Conservation (phyloP, 2,329 filamentous ascomycete species). For the Alternaria sp. region DNA sequence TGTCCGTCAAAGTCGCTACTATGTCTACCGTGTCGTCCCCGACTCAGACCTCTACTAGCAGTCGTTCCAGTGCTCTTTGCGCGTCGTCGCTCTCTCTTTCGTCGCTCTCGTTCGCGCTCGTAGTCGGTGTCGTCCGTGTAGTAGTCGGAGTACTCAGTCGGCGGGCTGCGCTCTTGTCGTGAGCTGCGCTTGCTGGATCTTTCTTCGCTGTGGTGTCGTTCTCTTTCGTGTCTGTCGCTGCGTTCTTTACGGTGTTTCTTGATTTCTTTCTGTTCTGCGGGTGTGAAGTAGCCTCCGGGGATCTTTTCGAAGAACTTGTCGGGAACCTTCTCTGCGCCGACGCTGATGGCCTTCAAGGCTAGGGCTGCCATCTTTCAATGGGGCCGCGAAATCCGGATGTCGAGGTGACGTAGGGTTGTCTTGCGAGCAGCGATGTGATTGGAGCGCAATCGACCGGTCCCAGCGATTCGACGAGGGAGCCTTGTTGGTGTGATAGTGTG, state of each 20-base stretch:
- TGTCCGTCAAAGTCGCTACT: conserved; percentile 37
- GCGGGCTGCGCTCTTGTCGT: conserved; percentile 37
- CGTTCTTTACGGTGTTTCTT: conserved; percentile 30
- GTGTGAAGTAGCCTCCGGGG: conserved; percentile 50
- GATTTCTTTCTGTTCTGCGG: conserved; percentile 38
- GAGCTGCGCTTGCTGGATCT: conserved; percentile 28
- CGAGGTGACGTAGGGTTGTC: conserved; percentile 45
- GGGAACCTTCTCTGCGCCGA: conserved; percentile 50
- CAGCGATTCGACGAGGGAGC: conserved; percentile 23
- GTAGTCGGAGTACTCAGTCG: conserved; percentile 40
- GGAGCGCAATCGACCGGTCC: conserved; percentile 29
- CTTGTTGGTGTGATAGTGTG: conserved; percentile 34
- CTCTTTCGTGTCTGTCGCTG: conserved; percentile 27
- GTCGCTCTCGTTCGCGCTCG: conserved; percentile 35
- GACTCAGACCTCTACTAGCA: conserved; percentile 37
- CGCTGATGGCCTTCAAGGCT: conserved; percentile 50
- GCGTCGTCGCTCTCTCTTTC: conserved; percentile 34
- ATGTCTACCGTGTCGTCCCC: conserved; percentile 37
- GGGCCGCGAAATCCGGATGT: conserved; percentile 36
- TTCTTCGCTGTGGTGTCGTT: conserved; percentile 25
- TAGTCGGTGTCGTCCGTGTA: conserved; percentile 43
- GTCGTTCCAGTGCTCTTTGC: conserved; percentile 38
- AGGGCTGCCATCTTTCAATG: conserved; percentile 45
- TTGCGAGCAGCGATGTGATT: conserved; percentile 41
- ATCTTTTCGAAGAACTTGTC: conserved; percentile 50